Percentiles rank a stretch among this genome's conserved stretches.
phyloP scores from a whole-genome alignment of 495 filamentous ascomycete species.

The Hypomontagnella submonticulosa region DNA sequence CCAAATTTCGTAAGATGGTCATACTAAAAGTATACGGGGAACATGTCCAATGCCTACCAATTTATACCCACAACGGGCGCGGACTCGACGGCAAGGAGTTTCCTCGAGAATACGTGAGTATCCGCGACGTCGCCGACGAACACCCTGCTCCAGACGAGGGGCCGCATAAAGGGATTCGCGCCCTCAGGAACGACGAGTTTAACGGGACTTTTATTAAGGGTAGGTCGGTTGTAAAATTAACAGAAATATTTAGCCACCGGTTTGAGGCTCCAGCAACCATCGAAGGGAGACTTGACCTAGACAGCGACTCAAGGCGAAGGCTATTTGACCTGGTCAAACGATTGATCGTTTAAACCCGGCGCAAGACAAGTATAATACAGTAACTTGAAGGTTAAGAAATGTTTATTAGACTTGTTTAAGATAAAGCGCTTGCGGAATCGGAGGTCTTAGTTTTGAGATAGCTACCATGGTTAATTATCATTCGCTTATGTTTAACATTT shows the following conservation, averaged over 20 bases:
- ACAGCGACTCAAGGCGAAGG: not conserved
- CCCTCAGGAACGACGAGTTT: conserved; percentile 2
- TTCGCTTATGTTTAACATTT: no score
- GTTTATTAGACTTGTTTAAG: no score
- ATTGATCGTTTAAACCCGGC: no score
- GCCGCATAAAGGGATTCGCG: conserved; percentile 14
- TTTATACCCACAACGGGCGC: conserved; percentile 41
- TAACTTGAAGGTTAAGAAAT: no score
- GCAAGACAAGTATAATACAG: no score
- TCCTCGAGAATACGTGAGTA: conserved; percentile 32
- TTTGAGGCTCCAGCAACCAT: conserved; percentile 41
- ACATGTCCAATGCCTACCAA: conserved; percentile 37
- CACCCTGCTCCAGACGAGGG: conserved; percentile 25
- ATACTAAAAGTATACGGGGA: conserved; percentile 29
- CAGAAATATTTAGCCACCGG: conserved; percentile 32
- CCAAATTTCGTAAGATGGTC: conserved; percentile 46
- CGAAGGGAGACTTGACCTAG: conserved; percentile 24
- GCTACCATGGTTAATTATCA: no score
- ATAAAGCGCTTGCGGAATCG: no score
- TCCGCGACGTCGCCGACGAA: conserved; percentile 31
- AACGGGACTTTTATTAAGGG: conserved; percentile 26
- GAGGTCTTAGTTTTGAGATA: no score
- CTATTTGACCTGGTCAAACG: conserved; percentile 18
- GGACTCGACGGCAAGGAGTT: conserved; percentile 37
- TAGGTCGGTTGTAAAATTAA: conserved; percentile 37